A percentile compares a stretch with the other conserved stretches of the same genome.
Conservation (phyloP, 1,284 basidiomycete genomes). For the Cutaneotrichosporon dermatis region DNA sequence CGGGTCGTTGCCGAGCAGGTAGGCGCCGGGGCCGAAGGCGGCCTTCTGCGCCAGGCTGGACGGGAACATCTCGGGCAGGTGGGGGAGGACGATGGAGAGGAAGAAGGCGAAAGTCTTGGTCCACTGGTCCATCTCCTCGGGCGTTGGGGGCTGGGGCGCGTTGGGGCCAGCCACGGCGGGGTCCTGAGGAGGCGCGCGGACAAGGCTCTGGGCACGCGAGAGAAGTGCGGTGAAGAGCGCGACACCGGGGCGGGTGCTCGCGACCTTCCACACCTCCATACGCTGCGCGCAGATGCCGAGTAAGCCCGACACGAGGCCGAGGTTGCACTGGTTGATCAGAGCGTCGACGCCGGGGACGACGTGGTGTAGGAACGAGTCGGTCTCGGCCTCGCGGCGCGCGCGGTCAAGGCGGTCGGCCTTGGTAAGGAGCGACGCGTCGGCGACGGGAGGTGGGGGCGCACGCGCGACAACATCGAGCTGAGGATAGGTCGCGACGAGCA, state of each 20-base stretch:
- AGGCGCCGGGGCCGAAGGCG: constrained; percentile 53
- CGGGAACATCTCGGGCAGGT: constrained; percentile 79
- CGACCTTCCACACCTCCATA: constrained; percentile 67
- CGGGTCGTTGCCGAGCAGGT: constrained; percentile 41
- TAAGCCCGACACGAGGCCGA: constrained; percentile 81
- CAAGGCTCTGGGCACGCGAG: constrained; percentile 84
- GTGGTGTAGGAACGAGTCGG: constrained; percentile 79
- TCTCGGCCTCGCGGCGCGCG: constrained; percentile 77
- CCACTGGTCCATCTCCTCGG: constrained; percentile 82
- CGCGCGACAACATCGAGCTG: constrained; percentile 84
- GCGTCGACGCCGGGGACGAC: constrained; percentile 83
- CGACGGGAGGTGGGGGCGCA: constrained; percentile 58
- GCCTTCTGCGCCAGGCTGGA: constrained; percentile 67
- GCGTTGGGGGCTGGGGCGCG: constrained; percentile 52
- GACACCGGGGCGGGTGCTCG: constrained; percentile 75
- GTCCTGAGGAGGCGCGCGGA: constrained; percentile 57
- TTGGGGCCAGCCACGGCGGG: constrained; percentile 51
- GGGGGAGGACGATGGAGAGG: constrained; percentile 69
- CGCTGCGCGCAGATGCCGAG: constrained; percentile 78
- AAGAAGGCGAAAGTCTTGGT: constrained; percentile 77
- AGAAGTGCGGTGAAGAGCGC: constrained; percentile 88
- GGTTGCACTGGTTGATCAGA: constrained; percentile 65
- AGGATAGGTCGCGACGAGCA: constrained; percentile 88
- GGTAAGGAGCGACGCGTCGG: constrained; percentile 48
- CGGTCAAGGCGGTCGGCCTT: constrained; percentile 59